These are phyloP conservation scores for Sporisorium graminicola DNA, from an alignment of 1,284 basidiomycete species.

Conservation along the genomic window DNA sequence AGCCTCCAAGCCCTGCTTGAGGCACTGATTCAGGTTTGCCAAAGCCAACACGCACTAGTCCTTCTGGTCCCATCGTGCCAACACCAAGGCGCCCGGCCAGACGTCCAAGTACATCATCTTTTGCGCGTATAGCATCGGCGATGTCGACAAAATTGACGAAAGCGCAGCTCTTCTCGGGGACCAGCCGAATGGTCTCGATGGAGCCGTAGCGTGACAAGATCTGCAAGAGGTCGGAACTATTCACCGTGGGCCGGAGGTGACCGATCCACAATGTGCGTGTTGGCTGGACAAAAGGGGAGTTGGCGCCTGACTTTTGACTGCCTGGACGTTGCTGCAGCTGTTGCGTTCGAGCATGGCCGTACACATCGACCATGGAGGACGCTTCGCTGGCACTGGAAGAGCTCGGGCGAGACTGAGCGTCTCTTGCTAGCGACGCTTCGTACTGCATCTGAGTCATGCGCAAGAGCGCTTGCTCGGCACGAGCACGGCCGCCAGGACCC, in stretches of 20 bases:
- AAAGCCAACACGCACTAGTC: slow-evolving; percentile 92
- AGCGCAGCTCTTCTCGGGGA: slow-evolving; percentile 98
- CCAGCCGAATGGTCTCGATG: slow-evolving; percentile 90
- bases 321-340: slow-evolving; percentile 13
- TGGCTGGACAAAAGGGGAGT: slow-evolving; percentile 74
- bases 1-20: slow-evolving; percentile 28
- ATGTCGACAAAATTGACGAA: slow-evolving; percentile 99
- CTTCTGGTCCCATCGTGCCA: slow-evolving; percentile 71
- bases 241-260: slow-evolving; percentile 91
- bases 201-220: slow-evolving; percentile 96
- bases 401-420: slow-evolving; percentile 14
- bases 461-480: slow-evolving; percentile 61
- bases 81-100: slow-evolving; percentile 89
- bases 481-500: slow-evolving; percentile 58
- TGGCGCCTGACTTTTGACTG: slow-evolving; percentile 71
- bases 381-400: slow-evolving; percentile 31
- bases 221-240: slow-evolving; percentile 91
- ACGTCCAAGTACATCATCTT: slow-evolving; percentile 94
- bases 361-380: slow-evolving; percentile 12
- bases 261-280: slow-evolving; percentile 97
- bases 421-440: slow-evolving; percentile 19
- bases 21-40: slow-evolving; percentile 92
- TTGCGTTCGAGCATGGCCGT: slow-evolving; percentile 12
- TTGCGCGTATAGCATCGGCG: slow-evolving; percentile 91
- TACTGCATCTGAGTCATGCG: slow-evolving; percentile 47